Base-by-base conservation (phyloP, 2,329 filamentous ascomycete genomes). In the Pseudogymnoascus sp. region DNA sequence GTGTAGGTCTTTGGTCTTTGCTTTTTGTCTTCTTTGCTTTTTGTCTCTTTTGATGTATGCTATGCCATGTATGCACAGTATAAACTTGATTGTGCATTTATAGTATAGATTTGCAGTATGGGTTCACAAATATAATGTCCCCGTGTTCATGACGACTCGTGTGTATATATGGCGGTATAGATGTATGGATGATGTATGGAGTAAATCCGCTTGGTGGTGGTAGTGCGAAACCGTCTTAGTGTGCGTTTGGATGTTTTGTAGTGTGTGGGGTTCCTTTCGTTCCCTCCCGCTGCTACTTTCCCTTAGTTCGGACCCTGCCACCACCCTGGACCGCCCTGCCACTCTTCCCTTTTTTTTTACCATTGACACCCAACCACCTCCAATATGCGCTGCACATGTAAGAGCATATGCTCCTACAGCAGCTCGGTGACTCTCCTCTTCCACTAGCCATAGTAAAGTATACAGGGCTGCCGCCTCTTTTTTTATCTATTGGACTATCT, bases 391-490 rank as follows among this genome's bases (percentile, higher is more conserved):
- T 8, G 21, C 45, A 28, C 45, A 52, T 52, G 23, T 52, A 52
- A 52, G 45, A 52, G n/a, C 26, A 30, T 30, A 18, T 28, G 23
- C 45, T 52, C 45, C 9, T 52, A 52, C 45, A 52, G 45, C 30
- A 52, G 45, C 45, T 52, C 45, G 23, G 45, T 30, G 23, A 30
- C 45, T 28, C 23, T 52, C 45, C 18, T 28, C 26, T 52, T 12
- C 23, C 45, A 52, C n/a, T 52, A 52, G 45, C 45, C 45, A 52
- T 52, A 30, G 23, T n/a, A 18, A 30, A 52, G 9, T 52, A 52
- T 52, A 52, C 45, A 52, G 45, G 45, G 45, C 45, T 52, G 45
- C 45, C 45, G 45, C 45, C 45, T 52, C 23, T 52, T 52, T 18
- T 48, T 52, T 18, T 18, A 9, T 52, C 45, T 30, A 52, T 52